These are phyloP conservation scores for Cryptosporidium muris DNA, from an alignment of 169 alveolate genomes.

Conservation along the genomic window DNA sequence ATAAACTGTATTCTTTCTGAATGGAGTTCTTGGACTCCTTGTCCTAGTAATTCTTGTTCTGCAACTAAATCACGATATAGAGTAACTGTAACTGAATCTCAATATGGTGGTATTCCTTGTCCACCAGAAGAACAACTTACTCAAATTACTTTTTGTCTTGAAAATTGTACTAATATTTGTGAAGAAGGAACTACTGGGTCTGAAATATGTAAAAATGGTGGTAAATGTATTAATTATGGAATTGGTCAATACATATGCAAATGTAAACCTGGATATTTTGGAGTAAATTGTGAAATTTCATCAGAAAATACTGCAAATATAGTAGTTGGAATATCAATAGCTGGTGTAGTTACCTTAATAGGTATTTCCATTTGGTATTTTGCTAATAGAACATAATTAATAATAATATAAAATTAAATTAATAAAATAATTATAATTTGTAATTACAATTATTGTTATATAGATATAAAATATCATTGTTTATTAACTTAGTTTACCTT, in stretches of 20 bases:
- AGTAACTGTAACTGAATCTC: constrained; percentile 27
- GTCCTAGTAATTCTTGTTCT: constrained; percentile 30
- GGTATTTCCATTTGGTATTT: constrained; percentile 1
- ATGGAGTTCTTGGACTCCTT: constrained; percentile 63
- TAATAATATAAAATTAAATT: not conserved
- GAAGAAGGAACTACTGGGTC: constrained; percentile 1
- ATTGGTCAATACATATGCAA: constrained; percentile 26
- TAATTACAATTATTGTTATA: too few relatives aligned
- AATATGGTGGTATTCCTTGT: constrained; percentile 44
- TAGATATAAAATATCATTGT: too few relatives aligned
- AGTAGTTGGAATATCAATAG: constrained; percentile 44
- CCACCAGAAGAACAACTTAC: constrained; percentile 40
- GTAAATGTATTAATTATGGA: constrained; percentile 54
- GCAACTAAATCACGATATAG: constrained; percentile 66
- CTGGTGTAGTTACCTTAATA: constrained; percentile 12
- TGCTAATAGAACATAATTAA: constrained; percentile 13
- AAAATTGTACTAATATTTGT: constrained; percentile 33
- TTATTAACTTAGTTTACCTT: too few relatives aligned
- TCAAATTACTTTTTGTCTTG: constrained; percentile 25
- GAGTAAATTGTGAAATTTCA: constrained; percentile 38
- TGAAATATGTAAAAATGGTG: constrained; percentile 36
- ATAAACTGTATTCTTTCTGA: constrained; percentile 21
- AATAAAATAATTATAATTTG: too few relatives aligned
- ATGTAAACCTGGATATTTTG: constrained; percentile 41
- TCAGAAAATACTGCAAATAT: constrained; percentile 54